Conservation (phyloP, 1,284 basidiomycete species). For the Rhodotorula sp. region DNA sequence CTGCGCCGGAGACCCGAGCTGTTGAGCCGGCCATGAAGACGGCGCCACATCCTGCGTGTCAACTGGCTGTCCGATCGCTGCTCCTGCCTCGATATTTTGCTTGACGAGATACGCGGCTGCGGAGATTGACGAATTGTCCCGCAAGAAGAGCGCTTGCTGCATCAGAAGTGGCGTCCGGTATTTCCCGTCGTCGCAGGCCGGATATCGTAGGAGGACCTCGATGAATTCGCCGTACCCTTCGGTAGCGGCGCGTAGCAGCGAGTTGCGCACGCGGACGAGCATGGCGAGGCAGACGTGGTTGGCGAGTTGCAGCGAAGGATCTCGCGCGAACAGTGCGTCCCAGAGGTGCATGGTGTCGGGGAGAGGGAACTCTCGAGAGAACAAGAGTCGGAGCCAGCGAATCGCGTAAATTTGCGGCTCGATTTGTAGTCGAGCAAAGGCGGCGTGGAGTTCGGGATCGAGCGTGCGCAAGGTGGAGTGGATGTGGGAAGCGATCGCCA, state of each 20-base stretch:
- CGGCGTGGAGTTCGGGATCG: conserved; percentile 75
- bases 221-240: conserved; percentile 68
- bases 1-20: background rate
- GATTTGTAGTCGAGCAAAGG: conserved; percentile 71
- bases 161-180: conserved; percentile 61
- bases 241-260: conserved; percentile 66
- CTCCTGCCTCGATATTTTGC: conserved; percentile 35
- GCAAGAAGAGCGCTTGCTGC: conserved; percentile 73
- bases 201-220: conserved; percentile 78
- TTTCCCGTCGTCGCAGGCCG: conserved; percentile 50
- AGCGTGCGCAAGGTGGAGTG: conserved; percentile 71
- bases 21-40: background rate
- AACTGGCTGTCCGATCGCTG: conserved; percentile 6
- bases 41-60: background rate
- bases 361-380: conserved; percentile 81
- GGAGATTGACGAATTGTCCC: conserved; percentile 53
- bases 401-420: conserved; percentile 95
- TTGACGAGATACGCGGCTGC: conserved; percentile 21
- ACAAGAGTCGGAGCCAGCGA: conserved; percentile 87
- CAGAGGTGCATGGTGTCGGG: conserved; percentile 72
- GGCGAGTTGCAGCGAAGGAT: conserved; percentile 65
- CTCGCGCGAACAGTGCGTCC: conserved; percentile 86
- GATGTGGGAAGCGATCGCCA: conserved; percentile 71
- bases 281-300: conserved; percentile 86
- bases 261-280: conserved; percentile 82